A percentile compares a stretch with the other conserved stretches of the same genome.
Evolutionary conservation across 129 eudicot species (phyloP).

Genomic region (Oenanthe sinensis): DNA sequence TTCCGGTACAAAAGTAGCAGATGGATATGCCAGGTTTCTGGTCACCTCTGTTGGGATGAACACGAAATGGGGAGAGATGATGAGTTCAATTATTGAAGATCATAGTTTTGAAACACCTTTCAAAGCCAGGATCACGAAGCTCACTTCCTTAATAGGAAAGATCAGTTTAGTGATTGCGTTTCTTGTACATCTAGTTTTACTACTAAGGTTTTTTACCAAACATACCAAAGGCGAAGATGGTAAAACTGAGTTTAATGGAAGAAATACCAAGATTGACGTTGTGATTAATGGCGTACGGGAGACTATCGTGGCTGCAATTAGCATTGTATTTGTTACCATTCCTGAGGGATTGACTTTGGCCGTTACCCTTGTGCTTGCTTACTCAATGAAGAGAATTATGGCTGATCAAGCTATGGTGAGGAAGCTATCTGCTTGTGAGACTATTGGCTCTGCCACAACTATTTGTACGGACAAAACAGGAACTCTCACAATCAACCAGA

Average conservation of each 20-base stretch:
- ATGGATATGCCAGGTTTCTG: too few relatives aligned
- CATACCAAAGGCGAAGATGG: constrained; percentile 14
- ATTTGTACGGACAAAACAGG: constrained; percentile 48
- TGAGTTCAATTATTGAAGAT: too few relatives aligned
- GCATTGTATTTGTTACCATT: neutral
- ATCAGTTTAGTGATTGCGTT: constrained; percentile 21
- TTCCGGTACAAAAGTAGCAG: constrained; percentile 18
- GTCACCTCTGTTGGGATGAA: constrained; percentile 26
- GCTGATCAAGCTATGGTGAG: constrained; percentile 42
- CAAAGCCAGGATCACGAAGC: constrained; percentile 2
- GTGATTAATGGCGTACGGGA: constrained; percentile 22
- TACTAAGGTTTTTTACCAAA: constrained; percentile 18
- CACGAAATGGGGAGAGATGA: constrained; percentile 22
- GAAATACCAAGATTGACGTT: constrained; percentile 22
- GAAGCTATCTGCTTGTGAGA: constrained; percentile 48
- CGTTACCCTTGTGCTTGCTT: constrained; percentile 13
- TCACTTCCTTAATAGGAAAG: constrained; percentile 27
- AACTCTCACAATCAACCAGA: constrained; percentile 32
- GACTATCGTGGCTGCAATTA: constrained; percentile 28
- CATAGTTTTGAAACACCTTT: too few relatives aligned
- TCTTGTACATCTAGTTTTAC: constrained; percentile 25
- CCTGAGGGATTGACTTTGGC: neutral
- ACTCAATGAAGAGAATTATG: constrained; percentile 37
- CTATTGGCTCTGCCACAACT: constrained; percentile 43
- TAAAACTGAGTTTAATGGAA: constrained; percentile 22